phyloP scores from a whole-genome alignment of 75 land plant species.

The Adiantum capillusveneris region DNA sequence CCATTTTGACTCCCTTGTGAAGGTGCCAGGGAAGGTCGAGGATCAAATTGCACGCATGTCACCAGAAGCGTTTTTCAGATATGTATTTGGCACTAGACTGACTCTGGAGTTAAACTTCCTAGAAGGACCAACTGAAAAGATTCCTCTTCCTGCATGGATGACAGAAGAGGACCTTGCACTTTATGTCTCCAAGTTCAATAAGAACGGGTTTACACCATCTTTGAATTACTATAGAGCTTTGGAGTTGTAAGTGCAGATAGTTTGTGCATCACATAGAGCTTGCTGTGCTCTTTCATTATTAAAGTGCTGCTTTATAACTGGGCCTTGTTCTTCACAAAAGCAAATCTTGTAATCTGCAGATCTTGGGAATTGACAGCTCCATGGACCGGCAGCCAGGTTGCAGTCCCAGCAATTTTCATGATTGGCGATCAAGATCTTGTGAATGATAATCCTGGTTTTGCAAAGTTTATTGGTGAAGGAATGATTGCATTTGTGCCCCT shows the following conservation, averaged over 20 bases:
- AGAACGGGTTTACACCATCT: slow-evolving; percentile 8
- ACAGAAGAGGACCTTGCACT: slow-evolving; percentile 23
- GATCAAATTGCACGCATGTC: slow-evolving; percentile 18
- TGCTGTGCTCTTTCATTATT: too few relatives aligned
- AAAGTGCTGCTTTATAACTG: too few relatives aligned
- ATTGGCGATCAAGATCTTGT: slow-evolving; percentile 39
- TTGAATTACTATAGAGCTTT: not conserved
- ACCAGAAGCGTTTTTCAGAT: slow-evolving; percentile 10
- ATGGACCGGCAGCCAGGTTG: slow-evolving; percentile 29
- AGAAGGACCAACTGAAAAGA: slow-evolving; percentile 13
- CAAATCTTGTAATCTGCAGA: too few relatives aligned
- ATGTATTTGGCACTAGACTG: not conserved
- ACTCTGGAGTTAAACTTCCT: slow-evolving; percentile 1
- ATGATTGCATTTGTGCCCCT: slow-evolving; percentile 35
- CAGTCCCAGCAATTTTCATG: slow-evolving; percentile 30
- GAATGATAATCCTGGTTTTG: slow-evolving; percentile 21
- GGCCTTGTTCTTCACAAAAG: too few relatives aligned
- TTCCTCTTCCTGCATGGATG: slow-evolving; percentile 19
- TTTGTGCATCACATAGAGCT: too few relatives aligned
- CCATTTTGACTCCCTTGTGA: not conserved
- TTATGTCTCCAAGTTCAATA: slow-evolving; percentile 14
- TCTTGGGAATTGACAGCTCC: slow-evolving; percentile 43
- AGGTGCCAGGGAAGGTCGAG: slow-evolving; percentile 27
- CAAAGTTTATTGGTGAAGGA: slow-evolving; percentile 17
- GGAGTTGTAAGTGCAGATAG: not conserved